phyloP scores from a whole-genome alignment of 768 basidiomycete species.

The Leccinum subgranulosum region DNA sequence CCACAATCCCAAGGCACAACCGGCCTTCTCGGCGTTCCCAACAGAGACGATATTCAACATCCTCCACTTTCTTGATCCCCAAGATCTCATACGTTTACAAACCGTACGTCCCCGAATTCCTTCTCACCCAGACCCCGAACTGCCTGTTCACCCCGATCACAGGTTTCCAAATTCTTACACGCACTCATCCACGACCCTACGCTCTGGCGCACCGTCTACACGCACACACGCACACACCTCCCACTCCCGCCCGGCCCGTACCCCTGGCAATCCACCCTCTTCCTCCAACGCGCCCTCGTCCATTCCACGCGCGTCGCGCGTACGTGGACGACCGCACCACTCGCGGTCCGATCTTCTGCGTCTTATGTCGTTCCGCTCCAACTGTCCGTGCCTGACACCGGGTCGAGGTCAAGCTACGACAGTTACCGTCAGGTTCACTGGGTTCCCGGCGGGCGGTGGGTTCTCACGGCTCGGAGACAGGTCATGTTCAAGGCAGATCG shows the following conservation, averaged over 20 bases:
- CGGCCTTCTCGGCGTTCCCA: constrained; percentile 6
- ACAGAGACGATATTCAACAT: constrained; percentile 17
- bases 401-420: not conserved
- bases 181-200: constrained; percentile 8
- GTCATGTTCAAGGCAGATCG: not conserved
- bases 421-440: constrained; percentile 10
- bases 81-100: constrained; percentile 14
- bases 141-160: not conserved
- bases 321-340: constrained; percentile 13
- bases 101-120: constrained; percentile 1
- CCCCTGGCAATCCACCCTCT: constrained; percentile 16
- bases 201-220: constrained; percentile 15
- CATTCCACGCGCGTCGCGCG: constrained; percentile 12
- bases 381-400: not conserved
- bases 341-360: not conserved
- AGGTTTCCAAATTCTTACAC: constrained; percentile 17
- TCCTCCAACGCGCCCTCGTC: constrained; percentile 18
- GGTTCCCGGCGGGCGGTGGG: constrained; percentile 16
- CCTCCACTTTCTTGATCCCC: constrained; percentile 1
- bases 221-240: not conserved
- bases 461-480: constrained; percentile 4
- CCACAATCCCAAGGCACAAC: not conserved
- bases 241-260: constrained; percentile 20
- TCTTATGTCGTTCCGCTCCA: not conserved
- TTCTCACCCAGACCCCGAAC: too few relatives aligned